Evolutionary conservation across 257 asterid genomes (phyloP).

Genomic region (Schizonepeta tenuifolia): DNA sequence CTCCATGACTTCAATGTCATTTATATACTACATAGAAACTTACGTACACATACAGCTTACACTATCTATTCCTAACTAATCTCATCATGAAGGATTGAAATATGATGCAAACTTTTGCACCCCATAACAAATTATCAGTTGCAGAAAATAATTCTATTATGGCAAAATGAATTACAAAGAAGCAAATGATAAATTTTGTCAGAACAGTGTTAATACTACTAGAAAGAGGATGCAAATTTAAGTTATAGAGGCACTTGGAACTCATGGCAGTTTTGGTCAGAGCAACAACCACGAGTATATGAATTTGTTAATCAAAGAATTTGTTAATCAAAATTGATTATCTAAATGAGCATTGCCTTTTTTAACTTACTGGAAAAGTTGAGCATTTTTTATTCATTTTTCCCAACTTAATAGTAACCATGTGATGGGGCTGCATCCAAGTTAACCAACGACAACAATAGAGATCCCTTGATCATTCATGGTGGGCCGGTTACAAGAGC

Average conservation of each 20-base stretch:
- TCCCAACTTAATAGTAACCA: background rate
- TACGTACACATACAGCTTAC: background rate
- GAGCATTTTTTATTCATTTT: background rate
- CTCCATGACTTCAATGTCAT: background rate
- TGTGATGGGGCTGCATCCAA: too few relatives aligned
- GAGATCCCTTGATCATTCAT: too few relatives aligned
- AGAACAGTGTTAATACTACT: too few relatives aligned
- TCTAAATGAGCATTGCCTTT: background rate
- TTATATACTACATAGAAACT: background rate
- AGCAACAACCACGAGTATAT: background rate
- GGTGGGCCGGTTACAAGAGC: too few relatives aligned
- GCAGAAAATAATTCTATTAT: background rate
- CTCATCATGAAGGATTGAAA: background rate
- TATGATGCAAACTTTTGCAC: background rate
- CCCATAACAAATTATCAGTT: background rate
- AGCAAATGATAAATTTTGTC: background rate
- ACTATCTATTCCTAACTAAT: background rate
- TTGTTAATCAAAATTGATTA: background rate
- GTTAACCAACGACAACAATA: too few relatives aligned
- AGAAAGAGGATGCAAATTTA: background rate
- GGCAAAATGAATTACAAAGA: background rate
- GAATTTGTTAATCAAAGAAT: too few relatives aligned
- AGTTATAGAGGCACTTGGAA: background rate
- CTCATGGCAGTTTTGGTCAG: background rate
- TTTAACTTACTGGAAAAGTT: constrained; percentile 7